A percentile compares a stretch with the other conserved stretches of the same genome.
phyloP scores from a whole-genome alignment of 768 basidiomycete species.

The Termitomyces bulborhizus region DNA sequence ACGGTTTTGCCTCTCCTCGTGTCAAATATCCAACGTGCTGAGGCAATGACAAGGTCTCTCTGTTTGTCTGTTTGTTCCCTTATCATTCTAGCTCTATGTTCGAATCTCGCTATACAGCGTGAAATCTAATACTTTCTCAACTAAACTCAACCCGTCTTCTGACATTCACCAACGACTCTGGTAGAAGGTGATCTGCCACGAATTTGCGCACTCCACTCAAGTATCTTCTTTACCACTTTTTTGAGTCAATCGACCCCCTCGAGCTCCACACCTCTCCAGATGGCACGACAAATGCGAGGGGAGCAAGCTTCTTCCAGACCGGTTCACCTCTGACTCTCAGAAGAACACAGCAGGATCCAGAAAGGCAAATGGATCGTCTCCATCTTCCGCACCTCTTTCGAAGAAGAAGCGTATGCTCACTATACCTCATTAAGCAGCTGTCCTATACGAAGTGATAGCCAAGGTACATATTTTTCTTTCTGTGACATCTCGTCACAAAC shows the following conservation, averaged over 20 bases:
- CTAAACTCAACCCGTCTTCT: conserved; percentile 30
- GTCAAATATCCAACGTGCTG: conserved; percentile 34
- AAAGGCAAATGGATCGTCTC: conserved; percentile 36
- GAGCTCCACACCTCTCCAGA: conserved; percentile 27
- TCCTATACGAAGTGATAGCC: conserved; percentile 80
- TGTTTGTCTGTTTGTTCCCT: conserved; percentile 25
- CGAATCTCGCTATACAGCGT: conserved; percentile 40
- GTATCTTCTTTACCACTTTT: conserved; percentile 23
- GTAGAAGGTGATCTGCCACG: conserved; percentile 21
- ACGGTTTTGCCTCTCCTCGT: conserved; percentile 20
- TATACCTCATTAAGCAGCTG: conserved; percentile 83
- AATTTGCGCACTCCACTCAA: conserved; percentile 17
- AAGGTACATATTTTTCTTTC: conserved; percentile 44
- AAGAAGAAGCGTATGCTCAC: conserved; percentile 84
- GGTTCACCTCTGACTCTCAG: conserved; percentile 43
- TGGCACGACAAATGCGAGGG: conserved; percentile 38
- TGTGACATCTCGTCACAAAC: background rate
- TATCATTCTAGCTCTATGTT: conserved; percentile 38
- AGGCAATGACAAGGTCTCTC: conserved; percentile 33
- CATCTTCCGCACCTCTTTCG: conserved; percentile 37
- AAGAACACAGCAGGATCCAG: conserved; percentile 57
- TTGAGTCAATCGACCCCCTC: conserved; percentile 7
- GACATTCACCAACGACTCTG: conserved; percentile 27
- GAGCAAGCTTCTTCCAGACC: conserved; percentile 18
- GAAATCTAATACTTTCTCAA: conserved; percentile 31